Base-by-base conservation (phyloP, 305 asterid genomes). In the Fraxinus sp. region DNA sequence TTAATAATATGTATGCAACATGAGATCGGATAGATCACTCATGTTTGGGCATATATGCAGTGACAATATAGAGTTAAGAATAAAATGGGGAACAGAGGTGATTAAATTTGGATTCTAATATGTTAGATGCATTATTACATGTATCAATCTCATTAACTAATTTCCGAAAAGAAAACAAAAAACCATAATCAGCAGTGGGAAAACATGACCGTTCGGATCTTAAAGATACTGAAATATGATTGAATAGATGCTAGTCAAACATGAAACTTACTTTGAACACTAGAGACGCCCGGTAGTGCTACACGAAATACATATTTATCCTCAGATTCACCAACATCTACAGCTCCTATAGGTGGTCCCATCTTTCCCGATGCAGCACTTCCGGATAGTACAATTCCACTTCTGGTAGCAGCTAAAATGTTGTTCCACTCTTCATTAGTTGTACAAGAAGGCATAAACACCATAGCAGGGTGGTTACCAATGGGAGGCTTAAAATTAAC, bases 221-320 rank as follows among this genome's bases (percentile, higher is more conserved):
- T 66, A 26, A 66, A 26, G 35, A 66, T 66, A 66, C 18, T 9
- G 41, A 71, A 32, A 71, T 33, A 30, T 72, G 76, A 72, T 72
- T 24, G 44, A 33, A 72, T 32, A 72, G 44, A 32, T 78, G 74
- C 36, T 35, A 10, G 41, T 49, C n/a, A 70, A 18, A 11, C 26
- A 14, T 74, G 86, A 44, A 71, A 83, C 88, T 81, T 86, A 89
- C 90, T 81, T 79, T 79, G 78, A 49, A 87, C 92, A 32, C 87
- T 85, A 78, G 82, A 64, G 35, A 87, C 92, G 36, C 92, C 92
- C 13, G 92, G 92, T 32, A 89, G 92, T 33, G 92, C 82, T 52
- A 89, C 89, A 79, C 90, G 89, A 80, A 89, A 89, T 20, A 89
- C 66, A 81, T 85, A 87, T 71, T 86, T 88, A 75, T 85, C 85